These are phyloP conservation scores for Exophiala sp. DNA, from an alignment of 2,329 filamentous ascomycete genomes.

Conservation along the genomic window DNA sequence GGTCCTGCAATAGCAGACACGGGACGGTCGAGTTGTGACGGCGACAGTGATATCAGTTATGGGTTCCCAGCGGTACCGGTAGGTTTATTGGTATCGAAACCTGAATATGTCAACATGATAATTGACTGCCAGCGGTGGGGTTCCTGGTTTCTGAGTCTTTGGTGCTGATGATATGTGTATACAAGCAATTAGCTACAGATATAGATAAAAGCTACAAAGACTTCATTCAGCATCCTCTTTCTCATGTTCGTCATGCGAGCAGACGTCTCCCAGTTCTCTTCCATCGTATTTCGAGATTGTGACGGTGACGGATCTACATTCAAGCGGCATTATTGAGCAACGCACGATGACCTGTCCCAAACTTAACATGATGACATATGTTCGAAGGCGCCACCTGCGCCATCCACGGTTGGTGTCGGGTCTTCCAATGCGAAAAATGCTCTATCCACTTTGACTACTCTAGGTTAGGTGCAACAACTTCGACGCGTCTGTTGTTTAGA, in stretches of 20 bases:
- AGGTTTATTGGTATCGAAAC: background rate
- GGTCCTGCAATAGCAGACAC: background rate
- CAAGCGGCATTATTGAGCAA: background rate
- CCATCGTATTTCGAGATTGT: too few species aligned
- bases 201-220: too few species aligned
- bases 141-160: background rate
- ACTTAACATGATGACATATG: background rate
- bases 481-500: background rate
- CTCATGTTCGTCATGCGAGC: too few species aligned
- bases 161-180: background rate
- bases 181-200: background rate
- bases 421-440: background rate
- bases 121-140: background rate
- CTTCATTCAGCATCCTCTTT: too few species aligned
- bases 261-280: too few species aligned
- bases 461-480: background rate
- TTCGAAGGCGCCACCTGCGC: background rate
- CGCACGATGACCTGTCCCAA: background rate
- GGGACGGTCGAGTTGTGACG: background rate
- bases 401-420: background rate
- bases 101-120: background rate
- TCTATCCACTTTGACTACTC: background rate
- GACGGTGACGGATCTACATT: background rate
- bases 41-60: constrained; percentile 13
- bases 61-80: background rate